phyloP scores from a whole-genome alignment of 192 early-diverging fungal genomes.

The Lunasporangiospora selenospora region DNA sequence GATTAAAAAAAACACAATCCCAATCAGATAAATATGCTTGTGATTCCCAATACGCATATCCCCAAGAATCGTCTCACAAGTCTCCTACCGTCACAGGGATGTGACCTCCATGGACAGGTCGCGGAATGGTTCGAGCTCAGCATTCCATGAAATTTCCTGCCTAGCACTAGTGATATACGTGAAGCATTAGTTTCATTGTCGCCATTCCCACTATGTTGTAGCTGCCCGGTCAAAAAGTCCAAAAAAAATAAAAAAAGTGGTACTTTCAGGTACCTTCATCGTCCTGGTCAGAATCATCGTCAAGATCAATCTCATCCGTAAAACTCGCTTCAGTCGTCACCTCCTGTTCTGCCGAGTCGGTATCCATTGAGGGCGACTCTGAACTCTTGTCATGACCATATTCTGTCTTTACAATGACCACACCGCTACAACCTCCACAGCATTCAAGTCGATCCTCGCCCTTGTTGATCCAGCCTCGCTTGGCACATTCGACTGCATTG shows the following conservation, averaged over 20 bases:
- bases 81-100: slow-evolving; percentile 38
- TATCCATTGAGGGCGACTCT: too few relatives aligned
- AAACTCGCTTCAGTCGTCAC: neutral
- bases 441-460: slow-evolving; percentile 38
- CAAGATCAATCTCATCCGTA: neutral
- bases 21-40: too few relatives aligned
- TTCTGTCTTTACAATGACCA: slow-evolving; percentile 33
- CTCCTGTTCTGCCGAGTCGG: neutral
- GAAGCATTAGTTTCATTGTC: neutral
- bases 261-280: slow-evolving; percentile 15
- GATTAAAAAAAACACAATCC: neutral
- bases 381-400: neutral
- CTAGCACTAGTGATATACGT: slow-evolving; percentile 4
- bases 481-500: slow-evolving; percentile 41
- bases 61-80: too few relatives aligned
- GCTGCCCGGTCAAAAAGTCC: neutral
- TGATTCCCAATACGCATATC: too few relatives aligned
- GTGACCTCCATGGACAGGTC: slow-evolving; percentile 36
- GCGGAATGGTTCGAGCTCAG: slow-evolving; percentile 20
- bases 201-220: too few relatives aligned
- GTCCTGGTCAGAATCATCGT: slow-evolving; percentile 2
- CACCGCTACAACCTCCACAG: slow-evolving; percentile 37
- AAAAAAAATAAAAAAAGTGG: neutral
- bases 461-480: slow-evolving; percentile 41
- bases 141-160: slow-evolving; percentile 34